Evolutionary conservation across 345 rosid genomes (phyloP).

Genomic region (Euphorbia pulcherrima): DNA sequence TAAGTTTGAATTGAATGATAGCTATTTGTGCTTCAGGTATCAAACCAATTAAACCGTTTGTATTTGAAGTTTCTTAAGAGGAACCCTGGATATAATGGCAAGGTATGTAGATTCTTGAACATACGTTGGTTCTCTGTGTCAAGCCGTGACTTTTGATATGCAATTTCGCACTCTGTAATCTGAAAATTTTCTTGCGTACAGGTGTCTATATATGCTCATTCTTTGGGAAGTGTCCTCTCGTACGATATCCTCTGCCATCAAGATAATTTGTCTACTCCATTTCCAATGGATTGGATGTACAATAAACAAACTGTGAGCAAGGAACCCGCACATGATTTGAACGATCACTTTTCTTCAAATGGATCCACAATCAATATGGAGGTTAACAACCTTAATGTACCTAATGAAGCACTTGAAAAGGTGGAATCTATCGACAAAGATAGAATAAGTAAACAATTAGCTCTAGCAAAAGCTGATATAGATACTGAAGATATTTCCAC

Average conservation of each 20-base stretch:
- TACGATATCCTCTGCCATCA: constrained; percentile 98
- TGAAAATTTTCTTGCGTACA: constrained; percentile 19
- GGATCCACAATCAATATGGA: constrained; percentile 27
- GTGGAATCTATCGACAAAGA: constrained; percentile 30
- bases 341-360: constrained; percentile 28
- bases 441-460: constrained; percentile 26
- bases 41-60: constrained; percentile 75
- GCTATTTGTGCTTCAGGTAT: constrained; percentile 51
- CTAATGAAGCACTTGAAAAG: constrained; percentile 20
- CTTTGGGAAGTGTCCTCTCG: constrained; percentile 95
- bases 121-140: constrained; percentile 16
- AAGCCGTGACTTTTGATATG: constrained; percentile 9
- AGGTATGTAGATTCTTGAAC: constrained; percentile 49
- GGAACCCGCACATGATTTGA: constrained; percentile 28
- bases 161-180: background rate
- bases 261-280: constrained; percentile 70
- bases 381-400: constrained; percentile 23
- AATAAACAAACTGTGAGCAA: constrained; percentile 41
- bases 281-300: constrained; percentile 72
- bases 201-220: constrained; percentile 95
- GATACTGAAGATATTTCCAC: constrained; percentile 29
- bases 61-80: constrained; percentile 73
- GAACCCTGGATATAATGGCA: constrained; percentile 92
- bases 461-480: constrained; percentile 23
- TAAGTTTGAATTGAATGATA: constrained; percentile 16